Percentiles rank a stretch among this genome's conserved stretches.
Conservation (phyloP, 441 rosid species). For the Populus trichocarpa region DNA sequence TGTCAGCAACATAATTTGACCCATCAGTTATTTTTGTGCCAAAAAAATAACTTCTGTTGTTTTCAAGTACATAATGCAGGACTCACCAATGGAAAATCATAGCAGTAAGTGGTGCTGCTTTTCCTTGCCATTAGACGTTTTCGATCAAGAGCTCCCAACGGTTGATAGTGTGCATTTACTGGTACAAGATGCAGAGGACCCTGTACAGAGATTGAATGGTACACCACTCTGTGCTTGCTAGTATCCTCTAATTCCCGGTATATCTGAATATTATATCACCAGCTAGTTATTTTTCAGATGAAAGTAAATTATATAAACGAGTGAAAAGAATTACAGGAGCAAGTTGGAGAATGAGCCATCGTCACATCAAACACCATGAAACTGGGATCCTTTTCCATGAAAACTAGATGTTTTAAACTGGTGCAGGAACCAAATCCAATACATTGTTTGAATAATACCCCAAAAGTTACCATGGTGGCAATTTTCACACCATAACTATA, state of each 20-base stretch:
- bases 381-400: no score
- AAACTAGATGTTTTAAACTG: no score
- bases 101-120: constrained; percentile 91
- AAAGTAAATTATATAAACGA: background rate
- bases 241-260: constrained; percentile 86
- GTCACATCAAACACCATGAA: background rate
- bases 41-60: background rate
- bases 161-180: constrained; percentile 66
- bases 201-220: constrained; percentile 58
- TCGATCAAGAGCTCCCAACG: constrained; percentile 72
- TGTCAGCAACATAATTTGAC: constrained; percentile 19
- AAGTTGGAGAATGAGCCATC: background rate
- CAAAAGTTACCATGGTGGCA: no score
- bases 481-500: no score
- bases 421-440: no score
- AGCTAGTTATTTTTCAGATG: background rate
- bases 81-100: constrained; percentile 95
- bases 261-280: constrained; percentile 50
- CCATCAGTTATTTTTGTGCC: background rate
- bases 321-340: background rate
- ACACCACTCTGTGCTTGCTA: constrained; percentile 49
- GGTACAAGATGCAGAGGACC: constrained; percentile 71
- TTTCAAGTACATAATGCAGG: constrained; percentile 15
- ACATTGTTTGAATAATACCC: no score
- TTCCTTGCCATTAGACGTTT: constrained; percentile 86